Base-by-base conservation (phyloP, 345 rosid genomes). In the Arabis hirsuta region DNA sequence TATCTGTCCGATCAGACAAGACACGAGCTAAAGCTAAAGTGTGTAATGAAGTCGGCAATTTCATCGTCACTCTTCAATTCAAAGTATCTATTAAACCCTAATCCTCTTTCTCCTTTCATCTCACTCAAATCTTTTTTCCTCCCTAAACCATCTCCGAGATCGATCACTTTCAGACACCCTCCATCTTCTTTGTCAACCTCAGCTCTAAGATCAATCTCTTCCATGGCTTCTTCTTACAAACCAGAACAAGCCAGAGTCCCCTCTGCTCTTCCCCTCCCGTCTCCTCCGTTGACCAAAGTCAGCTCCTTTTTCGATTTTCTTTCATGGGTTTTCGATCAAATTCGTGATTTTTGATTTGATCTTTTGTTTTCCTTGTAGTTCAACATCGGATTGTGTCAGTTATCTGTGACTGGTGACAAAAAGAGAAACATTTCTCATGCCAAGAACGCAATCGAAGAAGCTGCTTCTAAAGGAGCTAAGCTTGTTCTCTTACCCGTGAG, bases 401-500 rank as follows among this genome's bases (percentile, higher is more conserved):
- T 95, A 24, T 77, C 84, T 22, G 94, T 91, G 20, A 84, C 96
- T 14, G 52, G 86, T 7, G 97, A 95, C 63, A 90, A 90, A 73
- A 82, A 84, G 68, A 81, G 86, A 81, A 90, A 95, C 80, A 88
- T 95, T 13, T 85, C 85, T 5, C 89, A 85, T 26, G 96, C 96
- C 3, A 85, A 83, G 24, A 68, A 62, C 4, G 88, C 88, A 10
- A 87, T 95, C 24, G 85, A 83, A 53, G 88, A 91, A 73, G 96
- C 93, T 70, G 93, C 86, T 16, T 81, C 73, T 24, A 88, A 81
- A 71, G 97, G 96, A 44, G 94, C 92, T 41, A 76, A 81, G 76
- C 96, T 90, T 71, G 90, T 91, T 78, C 50, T 95, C 38, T 86
- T 95, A 82, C 97, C 96, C 10, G 96, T 90, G 14, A 84, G 97